Conservation (phyloP, 495 filamentous ascomycete species). For the Pyrenula aspistea region DNA sequence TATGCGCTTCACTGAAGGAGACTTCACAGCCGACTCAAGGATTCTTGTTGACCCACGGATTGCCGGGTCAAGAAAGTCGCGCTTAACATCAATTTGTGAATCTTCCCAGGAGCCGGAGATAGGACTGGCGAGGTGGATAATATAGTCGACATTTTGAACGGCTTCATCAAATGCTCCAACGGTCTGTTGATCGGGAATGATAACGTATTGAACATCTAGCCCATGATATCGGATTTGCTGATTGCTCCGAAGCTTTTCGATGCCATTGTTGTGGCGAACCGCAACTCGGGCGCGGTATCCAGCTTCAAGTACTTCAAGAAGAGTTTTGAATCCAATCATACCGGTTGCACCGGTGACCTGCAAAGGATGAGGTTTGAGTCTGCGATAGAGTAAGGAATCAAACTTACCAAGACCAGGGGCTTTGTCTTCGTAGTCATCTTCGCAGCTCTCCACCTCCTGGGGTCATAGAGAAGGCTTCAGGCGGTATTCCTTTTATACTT, state of each 20-base stretch:
- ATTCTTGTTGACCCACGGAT: slow-evolving; percentile 22
- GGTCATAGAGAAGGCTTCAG: background rate
- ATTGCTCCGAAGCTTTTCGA: slow-evolving; percentile 8
- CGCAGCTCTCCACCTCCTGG: too few species aligned
- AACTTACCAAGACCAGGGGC: background rate
- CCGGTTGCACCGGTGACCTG: slow-evolving; percentile 24
- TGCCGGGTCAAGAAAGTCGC: slow-evolving; percentile 21
- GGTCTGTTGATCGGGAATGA: slow-evolving; percentile 34
- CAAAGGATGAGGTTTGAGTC: slow-evolving; percentile 3
- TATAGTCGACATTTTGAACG: slow-evolving; percentile 29
- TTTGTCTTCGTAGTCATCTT: background rate
- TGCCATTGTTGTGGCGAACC: slow-evolving; percentile 14
- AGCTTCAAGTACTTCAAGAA: slow-evolving; percentile 9
- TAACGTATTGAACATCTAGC: slow-evolving; percentile 17
- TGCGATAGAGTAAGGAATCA: background rate
- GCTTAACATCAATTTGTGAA: background rate
- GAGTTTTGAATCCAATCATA: slow-evolving; percentile 22
- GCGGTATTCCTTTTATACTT: background rate
- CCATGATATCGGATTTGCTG: slow-evolving; percentile 3
- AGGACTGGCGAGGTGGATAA: slow-evolving; percentile 43
- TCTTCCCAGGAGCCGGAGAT: slow-evolving; percentile 8
- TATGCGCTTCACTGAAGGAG: slow-evolving; percentile 22
- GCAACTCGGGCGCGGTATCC: slow-evolving; percentile 13
- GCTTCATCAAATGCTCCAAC: slow-evolving; percentile 31
- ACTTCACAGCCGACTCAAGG: slow-evolving; percentile 22